Percentiles rank a stretch among this genome's conserved stretches.
These are phyloP conservation scores for Myriosclerotinia duriaeana DNA, from an alignment of 2,329 filamentous ascomycete species.

Conservation along the genomic window DNA sequence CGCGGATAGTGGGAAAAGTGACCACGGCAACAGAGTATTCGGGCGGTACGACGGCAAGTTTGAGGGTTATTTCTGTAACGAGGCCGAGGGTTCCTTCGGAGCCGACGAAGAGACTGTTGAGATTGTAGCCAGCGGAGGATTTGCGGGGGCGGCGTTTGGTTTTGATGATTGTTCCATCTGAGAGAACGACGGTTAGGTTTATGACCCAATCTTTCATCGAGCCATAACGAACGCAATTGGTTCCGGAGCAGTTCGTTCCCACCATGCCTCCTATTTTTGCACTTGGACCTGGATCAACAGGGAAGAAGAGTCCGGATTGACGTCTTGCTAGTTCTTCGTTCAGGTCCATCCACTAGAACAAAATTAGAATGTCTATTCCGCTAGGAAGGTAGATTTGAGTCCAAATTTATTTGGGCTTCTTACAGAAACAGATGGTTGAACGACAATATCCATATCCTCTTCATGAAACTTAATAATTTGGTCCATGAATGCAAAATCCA, in stretches of 20 bases:
- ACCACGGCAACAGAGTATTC: conserved; percentile 77
- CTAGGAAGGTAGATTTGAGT: neutral
- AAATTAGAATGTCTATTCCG: neutral
- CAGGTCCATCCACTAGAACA: conserved; percentile 73
- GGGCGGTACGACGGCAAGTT: conserved; percentile 73
- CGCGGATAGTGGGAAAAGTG: conserved; percentile 73
- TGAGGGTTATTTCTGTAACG: conserved; percentile 80
- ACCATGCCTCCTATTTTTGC: conserved; percentile 83
- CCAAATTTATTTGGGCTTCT: neutral
- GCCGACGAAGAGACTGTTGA: conserved; percentile 76
- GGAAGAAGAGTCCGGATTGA: conserved; percentile 80
- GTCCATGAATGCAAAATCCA: conserved; percentile 89
- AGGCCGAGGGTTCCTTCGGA: conserved; percentile 80
- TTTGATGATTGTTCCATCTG: conserved; percentile 77
- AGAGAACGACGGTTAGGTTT: conserved; percentile 76
- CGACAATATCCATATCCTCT: conserved; percentile 88
- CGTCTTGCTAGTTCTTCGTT: conserved; percentile 70
- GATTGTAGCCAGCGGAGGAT: conserved; percentile 78
- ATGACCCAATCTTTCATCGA: conserved; percentile 90
- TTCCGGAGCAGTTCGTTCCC: conserved; percentile 74
- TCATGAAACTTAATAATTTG: conserved; percentile 75
- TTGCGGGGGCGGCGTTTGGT: conserved; percentile 76
- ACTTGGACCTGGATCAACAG: conserved; percentile 71
- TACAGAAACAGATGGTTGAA: conserved; percentile 77
- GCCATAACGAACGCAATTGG: conserved; percentile 77